A percentile compares a stretch with the other conserved stretches of the same genome.
Conservation (phyloP, 805 yeast species). For the Teunomyces stri region DNA sequence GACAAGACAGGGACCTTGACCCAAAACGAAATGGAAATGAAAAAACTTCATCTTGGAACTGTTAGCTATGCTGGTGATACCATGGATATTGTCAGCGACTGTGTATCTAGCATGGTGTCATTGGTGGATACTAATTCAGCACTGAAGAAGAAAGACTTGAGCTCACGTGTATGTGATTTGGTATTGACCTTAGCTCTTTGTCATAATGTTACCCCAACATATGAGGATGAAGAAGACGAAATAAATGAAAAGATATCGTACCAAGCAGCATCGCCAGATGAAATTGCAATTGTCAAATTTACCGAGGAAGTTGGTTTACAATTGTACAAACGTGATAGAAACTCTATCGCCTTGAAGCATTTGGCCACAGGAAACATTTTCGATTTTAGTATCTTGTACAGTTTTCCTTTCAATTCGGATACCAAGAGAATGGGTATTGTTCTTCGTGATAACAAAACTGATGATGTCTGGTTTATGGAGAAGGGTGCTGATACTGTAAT, state of each 20-base stretch:
- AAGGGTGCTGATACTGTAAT: conserved; percentile 98
- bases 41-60: conserved; percentile 87
- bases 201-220: conserved; percentile 94
- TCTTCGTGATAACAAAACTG: conserved; percentile 57
- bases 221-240: conserved; percentile 63
- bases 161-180: conserved; percentile 74
- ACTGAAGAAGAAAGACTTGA: conserved; percentile 62
- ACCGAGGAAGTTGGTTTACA: conserved; percentile 84
- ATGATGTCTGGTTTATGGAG: conserved; percentile 79
- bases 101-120: conserved; percentile 40
- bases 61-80: conserved; percentile 92
- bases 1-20: conserved; percentile 98
- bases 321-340: conserved; percentile 78
- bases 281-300: conserved; percentile 92
- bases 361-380: conserved; percentile 49
- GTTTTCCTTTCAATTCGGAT: conserved; percentile 94
- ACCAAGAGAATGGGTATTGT: conserved; percentile 95
- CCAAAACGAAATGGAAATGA: conserved; percentile 96
- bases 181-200: conserved; percentile 86
- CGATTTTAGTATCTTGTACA: conserved; percentile 68
- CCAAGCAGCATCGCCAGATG: conserved; percentile 99
- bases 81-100: conserved; percentile 80
- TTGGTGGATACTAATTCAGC: conserved; percentile 21
- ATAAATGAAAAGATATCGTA: conserved; percentile 50
- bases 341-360: conserved; percentile 66